Conservation (phyloP, 2,329 filamentous ascomycete genomes). For the Penicillium concentricum region DNA sequence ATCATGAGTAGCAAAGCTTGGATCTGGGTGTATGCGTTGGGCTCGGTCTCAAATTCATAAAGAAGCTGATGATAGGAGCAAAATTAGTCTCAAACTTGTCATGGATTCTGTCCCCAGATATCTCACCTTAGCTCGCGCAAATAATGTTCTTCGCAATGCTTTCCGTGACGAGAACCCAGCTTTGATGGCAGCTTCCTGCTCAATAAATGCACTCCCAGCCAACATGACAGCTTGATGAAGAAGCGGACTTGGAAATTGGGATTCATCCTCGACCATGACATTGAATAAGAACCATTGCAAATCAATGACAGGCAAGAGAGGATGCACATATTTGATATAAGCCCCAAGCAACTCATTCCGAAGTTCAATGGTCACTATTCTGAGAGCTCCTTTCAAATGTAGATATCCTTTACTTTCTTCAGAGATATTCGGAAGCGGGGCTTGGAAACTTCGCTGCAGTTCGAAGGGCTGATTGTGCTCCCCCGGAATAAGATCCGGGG, state of each 20-base stretch:
- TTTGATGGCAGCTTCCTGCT: constrained; percentile 1
- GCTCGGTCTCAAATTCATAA: constrained; percentile 14
- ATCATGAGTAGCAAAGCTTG: constrained; percentile 15
- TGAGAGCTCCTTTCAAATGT: constrained; percentile 3
- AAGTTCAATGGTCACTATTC: constrained; percentile 1
- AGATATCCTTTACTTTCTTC: constrained; percentile 1
- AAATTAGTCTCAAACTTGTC: background rate
- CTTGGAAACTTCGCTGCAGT: background rate
- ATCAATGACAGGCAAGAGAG: constrained; percentile 10
- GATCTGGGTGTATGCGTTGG: constrained; percentile 12
- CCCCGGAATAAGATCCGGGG: background rate
- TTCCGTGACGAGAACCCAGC: constrained; percentile 8
- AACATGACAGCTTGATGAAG: constrained; percentile 15
- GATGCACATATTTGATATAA: constrained; percentile 16
- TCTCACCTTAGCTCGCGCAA: constrained; percentile 10
- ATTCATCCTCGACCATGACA: constrained; percentile 9
- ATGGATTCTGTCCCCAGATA: background rate
- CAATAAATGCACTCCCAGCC: constrained; percentile 13
- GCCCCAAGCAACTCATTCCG: constrained; percentile 6
- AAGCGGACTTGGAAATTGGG: constrained; percentile 6
- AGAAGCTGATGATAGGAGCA: background rate
- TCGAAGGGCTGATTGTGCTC: background rate
- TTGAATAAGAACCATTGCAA: constrained; percentile 5
- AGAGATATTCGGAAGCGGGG: background rate
- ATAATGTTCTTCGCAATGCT: constrained; percentile 5